Percentiles rank a stretch among this genome's conserved stretches.
Conservation (phyloP, 495 filamentous ascomycete genomes). For the Aspergillus panamensis region DNA sequence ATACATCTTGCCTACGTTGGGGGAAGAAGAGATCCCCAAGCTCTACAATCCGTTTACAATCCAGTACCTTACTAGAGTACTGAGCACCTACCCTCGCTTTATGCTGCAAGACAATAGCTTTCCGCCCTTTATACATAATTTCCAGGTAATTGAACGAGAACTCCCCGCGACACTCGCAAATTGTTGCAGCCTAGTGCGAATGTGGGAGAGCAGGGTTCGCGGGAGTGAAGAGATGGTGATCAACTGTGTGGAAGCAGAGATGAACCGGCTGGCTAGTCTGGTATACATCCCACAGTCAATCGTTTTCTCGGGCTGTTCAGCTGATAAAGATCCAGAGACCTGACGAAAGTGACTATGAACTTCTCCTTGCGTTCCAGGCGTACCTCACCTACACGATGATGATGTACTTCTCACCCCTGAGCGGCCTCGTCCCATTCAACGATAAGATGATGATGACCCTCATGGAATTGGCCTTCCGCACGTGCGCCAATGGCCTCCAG, state of each 20-base stretch:
- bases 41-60: slow-evolving; percentile 30
- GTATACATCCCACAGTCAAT: slow-evolving; percentile 8
- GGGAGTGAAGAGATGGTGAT: slow-evolving; percentile 39
- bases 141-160: slow-evolving; percentile 22
- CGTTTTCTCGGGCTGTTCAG: background rate
- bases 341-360: slow-evolving; percentile 27
- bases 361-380: slow-evolving; percentile 45
- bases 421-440: slow-evolving; percentile 19
- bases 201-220: slow-evolving; percentile 36
- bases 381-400: slow-evolving; percentile 48
- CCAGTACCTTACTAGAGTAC: slow-evolving; percentile 36
- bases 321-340: slow-evolving; percentile 2
- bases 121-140: slow-evolving; percentile 41
- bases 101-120: slow-evolving; percentile 27
- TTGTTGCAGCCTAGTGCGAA: slow-evolving; percentile 42
- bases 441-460: slow-evolving; percentile 41
- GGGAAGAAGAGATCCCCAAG: slow-evolving; percentile 32
- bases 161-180: slow-evolving; percentile 34
- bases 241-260: slow-evolving; percentile 34
- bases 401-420: slow-evolving; percentile 36
- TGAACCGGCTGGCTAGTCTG: slow-evolving; percentile 27
- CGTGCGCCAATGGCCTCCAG: slow-evolving; percentile 36
- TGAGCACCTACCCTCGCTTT: slow-evolving; percentile 36
- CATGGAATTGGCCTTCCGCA: slow-evolving; percentile 43
- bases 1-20: slow-evolving; percentile 34